Evolutionary conservation across 257 asterid species (phyloP).

Genomic region (Nicotiana obtusifolia): DNA sequence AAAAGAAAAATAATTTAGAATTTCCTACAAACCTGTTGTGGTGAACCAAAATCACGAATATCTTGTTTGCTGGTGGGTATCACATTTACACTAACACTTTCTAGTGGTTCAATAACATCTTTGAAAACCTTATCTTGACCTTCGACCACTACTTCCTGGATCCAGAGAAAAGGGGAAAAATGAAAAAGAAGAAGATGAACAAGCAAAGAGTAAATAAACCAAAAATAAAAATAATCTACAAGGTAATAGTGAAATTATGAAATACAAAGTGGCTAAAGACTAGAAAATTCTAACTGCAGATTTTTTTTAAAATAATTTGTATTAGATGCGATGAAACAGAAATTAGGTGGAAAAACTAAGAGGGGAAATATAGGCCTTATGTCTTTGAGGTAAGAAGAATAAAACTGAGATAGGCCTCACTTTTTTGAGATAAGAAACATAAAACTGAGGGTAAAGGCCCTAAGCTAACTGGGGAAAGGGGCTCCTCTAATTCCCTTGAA

Average conservation of each 20-base stretch:
- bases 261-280: neutral
- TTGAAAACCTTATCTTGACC: slow-evolving; percentile 95
- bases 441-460: neutral
- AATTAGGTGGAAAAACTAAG: neutral
- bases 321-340: neutral
- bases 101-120: slow-evolving; percentile 94
- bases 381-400: neutral
- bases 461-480: neutral
- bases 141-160: slow-evolving; percentile 77
- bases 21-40: slow-evolving; percentile 54
- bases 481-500: neutral
- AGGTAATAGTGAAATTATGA: neutral
- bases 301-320: neutral
- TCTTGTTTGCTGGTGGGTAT: slow-evolving; percentile 74
- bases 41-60: slow-evolving; percentile 85
- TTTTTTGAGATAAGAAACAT: neutral
- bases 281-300: neutral
- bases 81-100: slow-evolving; percentile 77
- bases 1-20: neutral
- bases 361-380: neutral
- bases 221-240: neutral
- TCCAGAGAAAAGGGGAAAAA: neutral
- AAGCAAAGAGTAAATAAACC: neutral
- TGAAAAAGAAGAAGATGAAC: neutral
- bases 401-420: neutral